These are phyloP conservation scores for Jaminaea rosea DNA, from an alignment of 1,284 basidiomycete species.

Conservation along the genomic window DNA sequence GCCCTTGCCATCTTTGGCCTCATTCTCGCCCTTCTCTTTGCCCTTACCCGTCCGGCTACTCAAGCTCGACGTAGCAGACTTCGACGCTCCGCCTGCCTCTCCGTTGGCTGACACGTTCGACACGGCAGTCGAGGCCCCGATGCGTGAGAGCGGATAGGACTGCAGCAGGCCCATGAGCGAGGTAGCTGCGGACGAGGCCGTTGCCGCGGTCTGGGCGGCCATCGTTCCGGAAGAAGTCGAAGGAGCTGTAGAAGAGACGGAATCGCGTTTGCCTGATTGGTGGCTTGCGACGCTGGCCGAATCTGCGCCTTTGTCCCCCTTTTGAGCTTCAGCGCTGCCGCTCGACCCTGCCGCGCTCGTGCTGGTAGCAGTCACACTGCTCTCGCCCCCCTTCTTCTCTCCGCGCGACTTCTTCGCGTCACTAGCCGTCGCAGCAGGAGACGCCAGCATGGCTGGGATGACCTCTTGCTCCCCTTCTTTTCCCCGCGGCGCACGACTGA, in stretches of 20 bases:
- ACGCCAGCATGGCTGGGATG: neutral
- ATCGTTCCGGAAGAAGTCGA: too few species aligned
- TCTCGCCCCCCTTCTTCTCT: neutral
- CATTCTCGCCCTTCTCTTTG: too few species aligned
- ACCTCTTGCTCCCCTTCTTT: neutral
- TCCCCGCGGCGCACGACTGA: neutral
- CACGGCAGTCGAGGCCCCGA: constrained; percentile 27
- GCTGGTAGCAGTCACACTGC: too few species aligned
- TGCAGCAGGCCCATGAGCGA: constrained; percentile 35
- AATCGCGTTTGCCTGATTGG: too few species aligned
- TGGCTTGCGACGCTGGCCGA: too few species aligned
- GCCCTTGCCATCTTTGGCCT: neutral
- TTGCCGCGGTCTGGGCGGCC: too few species aligned
- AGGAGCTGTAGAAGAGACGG: too few species aligned
- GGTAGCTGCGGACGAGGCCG: constrained; percentile 14
- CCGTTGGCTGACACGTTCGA: constrained; percentile 28
- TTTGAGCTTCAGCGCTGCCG: too few species aligned
- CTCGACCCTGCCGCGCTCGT: too few species aligned
- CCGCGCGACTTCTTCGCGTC: neutral
- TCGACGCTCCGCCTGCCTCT: neutral
- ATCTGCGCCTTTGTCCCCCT: too few species aligned
- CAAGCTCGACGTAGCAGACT: neutral
- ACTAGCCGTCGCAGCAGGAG: neutral
- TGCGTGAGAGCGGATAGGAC: constrained; percentile 27
- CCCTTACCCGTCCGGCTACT: neutral